Evolutionary conservation across 139 green algal genomes (phyloP), one percentile per base, ranked within the genome.

Genomic region (Yamagishiella unicocca): DNA sequence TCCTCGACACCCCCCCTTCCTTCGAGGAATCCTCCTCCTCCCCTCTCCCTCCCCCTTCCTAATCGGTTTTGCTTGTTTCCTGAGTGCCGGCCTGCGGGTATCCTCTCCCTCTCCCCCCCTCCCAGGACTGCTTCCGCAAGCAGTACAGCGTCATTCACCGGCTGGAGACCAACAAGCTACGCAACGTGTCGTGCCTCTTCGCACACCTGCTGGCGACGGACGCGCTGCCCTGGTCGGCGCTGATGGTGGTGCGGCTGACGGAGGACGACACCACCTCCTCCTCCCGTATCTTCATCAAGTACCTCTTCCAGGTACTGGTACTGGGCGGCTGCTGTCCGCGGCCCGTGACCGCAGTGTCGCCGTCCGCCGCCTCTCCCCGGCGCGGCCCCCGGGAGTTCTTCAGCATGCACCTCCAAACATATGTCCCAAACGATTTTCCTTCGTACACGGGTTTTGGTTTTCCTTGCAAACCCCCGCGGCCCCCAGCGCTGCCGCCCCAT

Each of bases 121-220:
- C 37, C n/a, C 94, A 97, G 83, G 93, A 98, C 64, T 96, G 91
- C 83, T 99, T 99, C 88, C 88, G 91, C 46, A 94, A 95, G 84
- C 98, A 99, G 95, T 99, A 99, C 89, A 62, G 83, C 46, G 93
- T 98, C 50, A 99, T 99, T 81, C 98, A 99, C 90, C 89, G 98
- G 27, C 95, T 99, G 72, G 98, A 99, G 92, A 99, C 98, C 81
- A 99, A 99, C 95, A 99, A 99, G 96, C 95, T 99, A 85, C 95
- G 98, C 85, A 99, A 99, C 92, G 95, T 98, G 73, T 96, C 98
- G 73, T 98, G 97, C 88, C 94, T 99, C 61, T 99, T 99, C 91
- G 96, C 96, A 9, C 95, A 99, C 93, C 94, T 99, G 84, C 92
- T 99, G 50, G 90, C 92, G 37, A 96, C 93, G 0, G 95, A 98